These are phyloP conservation scores for Craspedostauros australis DNA, from an alignment of 108 stramenopile genomes.

Conservation along the genomic window DNA sequence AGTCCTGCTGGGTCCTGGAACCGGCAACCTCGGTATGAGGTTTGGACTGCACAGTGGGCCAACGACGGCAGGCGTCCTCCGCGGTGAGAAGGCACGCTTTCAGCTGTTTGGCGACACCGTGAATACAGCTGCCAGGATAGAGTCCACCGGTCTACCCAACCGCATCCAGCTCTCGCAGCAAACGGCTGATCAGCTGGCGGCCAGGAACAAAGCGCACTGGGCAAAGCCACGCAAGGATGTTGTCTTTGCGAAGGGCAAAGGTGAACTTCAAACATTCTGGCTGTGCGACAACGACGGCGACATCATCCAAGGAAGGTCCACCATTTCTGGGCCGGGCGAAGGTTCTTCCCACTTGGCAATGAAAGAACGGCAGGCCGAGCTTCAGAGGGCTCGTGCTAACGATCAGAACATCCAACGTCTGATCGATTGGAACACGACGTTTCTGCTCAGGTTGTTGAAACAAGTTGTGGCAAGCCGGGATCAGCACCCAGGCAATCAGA, in stretches of 20 bases:
- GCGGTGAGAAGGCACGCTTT: not conserved
- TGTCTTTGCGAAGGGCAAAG: slow-evolving; percentile 2
- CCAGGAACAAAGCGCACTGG: slow-evolving; percentile 8
- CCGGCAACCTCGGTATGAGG: slow-evolving; percentile 6
- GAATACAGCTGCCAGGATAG: no score
- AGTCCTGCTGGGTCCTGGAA: slow-evolving; percentile 10
- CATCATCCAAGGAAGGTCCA: not conserved
- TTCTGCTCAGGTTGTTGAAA: not conserved
- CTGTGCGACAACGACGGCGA: no score
- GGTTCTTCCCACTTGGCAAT: not conserved
- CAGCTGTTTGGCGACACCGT: slow-evolving; percentile 1
- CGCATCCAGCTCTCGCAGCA: slow-evolving; percentile 8
- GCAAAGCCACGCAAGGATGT: not conserved
- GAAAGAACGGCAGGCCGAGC: not conserved
- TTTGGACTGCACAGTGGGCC: slow-evolving; percentile 19
- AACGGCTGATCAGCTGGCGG: slow-evolving; percentile 6
- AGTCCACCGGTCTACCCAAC: no score
- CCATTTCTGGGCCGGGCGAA: not conserved
- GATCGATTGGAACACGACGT: slow-evolving; percentile 9
- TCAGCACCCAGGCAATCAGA: not conserved
- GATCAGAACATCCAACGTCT: slow-evolving; percentile 1
- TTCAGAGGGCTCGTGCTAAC: not conserved
- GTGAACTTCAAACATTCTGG: slow-evolving; percentile 16
- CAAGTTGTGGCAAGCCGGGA: not conserved
- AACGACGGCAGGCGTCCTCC: slow-evolving; percentile 1